phyloP scores from a whole-genome alignment of 352 stramenopile genomes.

The Phytophthora capsici region DNA sequence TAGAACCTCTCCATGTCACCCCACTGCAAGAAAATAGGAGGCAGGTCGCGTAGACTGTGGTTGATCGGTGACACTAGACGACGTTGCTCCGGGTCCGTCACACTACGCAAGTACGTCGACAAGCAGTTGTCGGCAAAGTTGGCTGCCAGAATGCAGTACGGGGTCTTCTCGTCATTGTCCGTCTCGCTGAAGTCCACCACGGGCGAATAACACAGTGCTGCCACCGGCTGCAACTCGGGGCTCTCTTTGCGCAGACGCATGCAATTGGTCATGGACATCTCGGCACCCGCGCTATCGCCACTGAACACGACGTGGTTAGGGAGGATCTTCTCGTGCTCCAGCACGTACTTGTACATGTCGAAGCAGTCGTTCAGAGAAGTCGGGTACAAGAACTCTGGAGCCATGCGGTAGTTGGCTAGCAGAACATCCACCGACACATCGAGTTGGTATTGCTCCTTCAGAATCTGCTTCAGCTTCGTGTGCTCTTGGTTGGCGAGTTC shows the following conservation, averaged over 20 bases:
- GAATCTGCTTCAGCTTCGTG: conserved; percentile 21
- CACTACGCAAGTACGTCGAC: conserved; percentile 14
- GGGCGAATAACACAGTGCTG: conserved; percentile 16
- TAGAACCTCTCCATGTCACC: conserved; percentile 34
- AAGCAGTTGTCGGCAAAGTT: conserved; percentile 25
- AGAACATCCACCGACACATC: conserved; percentile 22
- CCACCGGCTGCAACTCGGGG: conserved; percentile 12
- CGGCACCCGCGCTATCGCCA: conserved; percentile 17
- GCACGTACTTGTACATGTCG: conserved; percentile 23
- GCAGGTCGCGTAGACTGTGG: conserved; percentile 35
- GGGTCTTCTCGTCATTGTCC: conserved; percentile 11
- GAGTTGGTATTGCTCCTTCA: conserved; percentile 17
- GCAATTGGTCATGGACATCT: conserved; percentile 17
- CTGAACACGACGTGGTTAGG: conserved; percentile 17
- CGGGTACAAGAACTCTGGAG: conserved; percentile 19
- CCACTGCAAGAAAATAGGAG: conserved; percentile 40
- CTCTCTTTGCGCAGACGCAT: conserved; percentile 16
- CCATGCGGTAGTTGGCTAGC: conserved; percentile 21
- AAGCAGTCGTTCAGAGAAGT: conserved; percentile 19
- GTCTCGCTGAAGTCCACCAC: conserved; percentile 16
- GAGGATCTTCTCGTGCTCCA: conserved; percentile 8
- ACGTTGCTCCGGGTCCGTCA: conserved; percentile 6
- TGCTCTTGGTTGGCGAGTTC: conserved; percentile 20
- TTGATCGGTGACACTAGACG: conserved; percentile 36
- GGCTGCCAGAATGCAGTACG: conserved; percentile 25